These are phyloP conservation scores for Solanum okadae DNA, from an alignment of 257 asterid genomes.

Conservation along the genomic window DNA sequence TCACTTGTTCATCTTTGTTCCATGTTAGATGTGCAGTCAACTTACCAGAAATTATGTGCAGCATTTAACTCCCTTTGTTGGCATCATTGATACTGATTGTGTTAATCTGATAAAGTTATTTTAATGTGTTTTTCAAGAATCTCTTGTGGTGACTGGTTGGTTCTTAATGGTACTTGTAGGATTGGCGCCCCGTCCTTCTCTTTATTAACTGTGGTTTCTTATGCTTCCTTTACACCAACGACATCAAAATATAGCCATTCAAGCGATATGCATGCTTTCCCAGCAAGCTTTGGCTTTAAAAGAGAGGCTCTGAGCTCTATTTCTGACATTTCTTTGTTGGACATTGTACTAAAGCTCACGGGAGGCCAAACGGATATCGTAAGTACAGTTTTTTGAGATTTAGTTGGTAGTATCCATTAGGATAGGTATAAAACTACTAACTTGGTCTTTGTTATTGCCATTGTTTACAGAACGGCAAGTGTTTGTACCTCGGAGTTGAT, in stretches of 20 bases:
- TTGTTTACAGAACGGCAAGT: no score
- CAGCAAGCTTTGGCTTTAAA: neutral
- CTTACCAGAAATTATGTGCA: neutral
- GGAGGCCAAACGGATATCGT: no score
- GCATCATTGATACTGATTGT: neutral
- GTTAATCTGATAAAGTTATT: neutral
- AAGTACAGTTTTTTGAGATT: no score
- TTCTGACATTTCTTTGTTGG: no score
- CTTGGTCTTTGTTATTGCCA: no score
- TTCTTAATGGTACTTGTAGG: constrained; percentile 34
- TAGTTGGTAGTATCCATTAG: no score
- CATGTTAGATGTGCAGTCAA: neutral
- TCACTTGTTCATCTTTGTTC: no score
- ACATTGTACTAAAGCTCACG: no score
- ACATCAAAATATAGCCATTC: neutral
- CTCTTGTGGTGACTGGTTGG: neutral
- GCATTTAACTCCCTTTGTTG: neutral
- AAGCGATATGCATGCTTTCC: neutral
- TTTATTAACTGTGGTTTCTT: constrained; percentile 10
- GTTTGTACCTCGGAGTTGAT: no score
- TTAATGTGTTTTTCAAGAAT: neutral
- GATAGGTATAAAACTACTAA: no score
- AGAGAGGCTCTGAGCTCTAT: neutral
- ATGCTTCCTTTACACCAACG: neutral
- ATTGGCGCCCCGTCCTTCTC: constrained; percentile 61